phyloP scores from a whole-genome alignment of 805 yeast genomes.

The Cyberlindnera euphorbiiphila region DNA sequence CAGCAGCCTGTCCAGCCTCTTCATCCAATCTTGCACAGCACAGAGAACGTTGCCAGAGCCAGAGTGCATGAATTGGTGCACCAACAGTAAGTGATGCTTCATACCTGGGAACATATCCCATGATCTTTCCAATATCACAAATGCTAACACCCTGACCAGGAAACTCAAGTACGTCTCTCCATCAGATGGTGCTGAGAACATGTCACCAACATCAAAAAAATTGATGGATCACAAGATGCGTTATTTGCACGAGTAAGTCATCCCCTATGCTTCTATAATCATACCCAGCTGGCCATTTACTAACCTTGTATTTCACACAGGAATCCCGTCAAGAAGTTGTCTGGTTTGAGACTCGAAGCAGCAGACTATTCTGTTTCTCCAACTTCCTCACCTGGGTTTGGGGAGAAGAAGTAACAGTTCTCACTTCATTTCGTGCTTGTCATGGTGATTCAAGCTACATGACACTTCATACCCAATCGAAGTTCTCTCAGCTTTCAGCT shows the following conservation, averaged over 20 bases:
- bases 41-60: conserved; percentile 27
- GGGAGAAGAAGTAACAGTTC: not conserved
- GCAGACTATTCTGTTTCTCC: conserved; percentile 9
- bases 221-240: conserved; percentile 28
- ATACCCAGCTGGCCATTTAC: conserved; percentile 5
- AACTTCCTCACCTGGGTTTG: not conserved
- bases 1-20: conserved; percentile 26
- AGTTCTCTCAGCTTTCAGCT: too few species aligned
- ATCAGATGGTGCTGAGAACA: conserved; percentile 27
- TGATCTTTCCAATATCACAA: too few species aligned
- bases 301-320: too few species aligned
- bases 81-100: conserved; percentile 25
- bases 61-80: conserved; percentile 27
- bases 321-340: conserved; percentile 27
- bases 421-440: too few species aligned
- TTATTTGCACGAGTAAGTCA: conserved; percentile 22
- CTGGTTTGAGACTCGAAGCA: conserved; percentile 26
- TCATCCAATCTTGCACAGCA: conserved; percentile 29
- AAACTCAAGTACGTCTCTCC: conserved; percentile 30
- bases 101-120: not conserved
- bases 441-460: too few species aligned
- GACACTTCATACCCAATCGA: too few species aligned
- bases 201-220: conserved; percentile 30
- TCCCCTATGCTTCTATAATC: too few species aligned
- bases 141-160: conserved; percentile 10